Percentiles rank a stretch among this genome's conserved stretches.
These are phyloP conservation scores for Cyclotella sp. DNA, from an alignment of 108 stramenopile species.

Conservation along the genomic window DNA sequence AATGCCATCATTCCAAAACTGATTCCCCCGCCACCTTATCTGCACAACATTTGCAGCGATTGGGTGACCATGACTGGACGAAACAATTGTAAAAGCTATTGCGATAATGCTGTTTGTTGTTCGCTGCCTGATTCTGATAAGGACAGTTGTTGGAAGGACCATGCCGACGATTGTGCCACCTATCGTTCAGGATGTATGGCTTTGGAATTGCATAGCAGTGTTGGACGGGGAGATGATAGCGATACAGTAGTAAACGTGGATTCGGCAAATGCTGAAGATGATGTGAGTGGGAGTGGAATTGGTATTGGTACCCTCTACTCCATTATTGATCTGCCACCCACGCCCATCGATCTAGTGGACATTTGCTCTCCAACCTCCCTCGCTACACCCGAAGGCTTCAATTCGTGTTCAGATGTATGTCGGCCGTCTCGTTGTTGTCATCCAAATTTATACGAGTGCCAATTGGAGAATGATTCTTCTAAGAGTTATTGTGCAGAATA, in stretches of 20 bases:
- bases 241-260: neutral
- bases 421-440: slow-evolving; percentile 30
- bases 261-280: neutral
- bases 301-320: neutral
- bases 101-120: slow-evolving; percentile 29
- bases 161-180: slow-evolving; percentile 32
- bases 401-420: slow-evolving; percentile 19
- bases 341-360: slow-evolving; percentile 5
- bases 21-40: slow-evolving; percentile 21
- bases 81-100: slow-evolving; percentile 19
- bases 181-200: slow-evolving; percentile 46
- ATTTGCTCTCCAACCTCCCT: slow-evolving; percentile 22
- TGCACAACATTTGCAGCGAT: slow-evolving; percentile 33
- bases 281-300: neutral
- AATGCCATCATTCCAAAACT: neutral
- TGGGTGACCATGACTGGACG: slow-evolving; percentile 35
- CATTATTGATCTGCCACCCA: neutral
- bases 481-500: slow-evolving; percentile 16
- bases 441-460: slow-evolving; percentile 27
- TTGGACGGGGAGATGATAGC: neutral
- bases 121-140: slow-evolving; percentile 19
- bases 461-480: slow-evolving; percentile 14
- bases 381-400: slow-evolving; percentile 29
- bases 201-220: slow-evolving; percentile 29
- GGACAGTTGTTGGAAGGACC: slow-evolving; percentile 25